phyloP scores from a whole-genome alignment of 2,329 filamentous ascomycete species.

The Atkinsonella texensis region DNA sequence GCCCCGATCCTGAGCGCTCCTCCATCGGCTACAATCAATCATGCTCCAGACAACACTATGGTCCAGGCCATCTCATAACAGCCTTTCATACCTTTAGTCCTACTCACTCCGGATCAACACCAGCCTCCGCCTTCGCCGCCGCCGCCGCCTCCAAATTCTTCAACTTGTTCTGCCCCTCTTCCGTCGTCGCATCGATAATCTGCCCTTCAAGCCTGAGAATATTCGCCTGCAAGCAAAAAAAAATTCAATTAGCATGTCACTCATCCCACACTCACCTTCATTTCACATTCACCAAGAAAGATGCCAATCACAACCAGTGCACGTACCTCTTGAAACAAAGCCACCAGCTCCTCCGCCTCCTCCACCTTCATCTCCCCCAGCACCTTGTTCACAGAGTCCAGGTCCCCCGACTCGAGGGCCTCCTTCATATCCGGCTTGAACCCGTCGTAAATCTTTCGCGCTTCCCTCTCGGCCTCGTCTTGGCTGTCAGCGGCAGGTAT shows the following conservation, averaged over 20 bases:
- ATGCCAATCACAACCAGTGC: neutral
- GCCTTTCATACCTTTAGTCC: neutral
- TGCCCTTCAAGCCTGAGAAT: conserved; percentile 87
- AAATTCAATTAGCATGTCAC: neutral
- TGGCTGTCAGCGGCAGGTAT: conserved; percentile 60
- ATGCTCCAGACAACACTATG: too few relatives aligned
- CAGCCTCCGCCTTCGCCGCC: conserved; percentile 15
- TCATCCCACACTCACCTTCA: neutral
- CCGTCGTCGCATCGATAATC: conserved; percentile 89
- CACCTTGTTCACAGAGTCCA: conserved; percentile 51
- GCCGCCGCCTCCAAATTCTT: conserved; percentile 58
- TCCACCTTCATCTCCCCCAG: conserved; percentile 80
- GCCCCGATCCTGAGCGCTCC: too few relatives aligned
- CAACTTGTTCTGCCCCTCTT: conserved; percentile 66
- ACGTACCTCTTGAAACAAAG: conserved; percentile 59
- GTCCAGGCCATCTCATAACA: neutral
- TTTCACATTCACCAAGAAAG: neutral
- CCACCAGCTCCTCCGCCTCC: conserved; percentile 76
- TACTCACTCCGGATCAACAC: conserved; percentile 7
- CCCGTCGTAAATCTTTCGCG: conserved; percentile 65
- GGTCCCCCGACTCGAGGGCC: conserved; percentile 74
- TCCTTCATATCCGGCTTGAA: conserved; percentile 73
- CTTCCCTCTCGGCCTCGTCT: conserved; percentile 50
- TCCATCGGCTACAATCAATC: too few relatives aligned
- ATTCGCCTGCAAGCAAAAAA: conserved; percentile 42